These are phyloP conservation scores for Mycosphaerella sp. DNA, from an alignment of 2,329 filamentous ascomycete genomes.

Conservation along the genomic window DNA sequence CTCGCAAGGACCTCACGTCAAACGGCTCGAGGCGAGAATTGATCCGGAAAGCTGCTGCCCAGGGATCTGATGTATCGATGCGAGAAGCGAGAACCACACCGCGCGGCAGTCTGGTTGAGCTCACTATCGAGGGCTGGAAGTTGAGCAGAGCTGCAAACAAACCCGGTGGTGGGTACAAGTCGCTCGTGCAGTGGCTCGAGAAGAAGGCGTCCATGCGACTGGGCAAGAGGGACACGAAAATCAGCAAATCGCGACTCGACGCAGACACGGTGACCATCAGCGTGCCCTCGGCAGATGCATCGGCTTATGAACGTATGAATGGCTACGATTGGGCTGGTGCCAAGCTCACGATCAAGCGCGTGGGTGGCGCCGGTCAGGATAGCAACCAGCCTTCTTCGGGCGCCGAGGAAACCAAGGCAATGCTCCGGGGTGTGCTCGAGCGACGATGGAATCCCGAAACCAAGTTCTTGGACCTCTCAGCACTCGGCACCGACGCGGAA, in stretches of 20 bases:
- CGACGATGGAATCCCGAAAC: conserved; percentile 64
- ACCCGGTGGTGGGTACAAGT: conserved; percentile 33
- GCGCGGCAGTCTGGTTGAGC: conserved; percentile 26
- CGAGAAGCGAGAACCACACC: conserved; percentile 15
- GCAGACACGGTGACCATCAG: conserved; percentile 34
- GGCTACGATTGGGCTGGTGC: conserved; percentile 38
- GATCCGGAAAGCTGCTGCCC: conserved; percentile 29
- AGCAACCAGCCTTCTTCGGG: conserved; percentile 28
- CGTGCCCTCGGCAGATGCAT: conserved; percentile 34
- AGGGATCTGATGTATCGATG: conserved; percentile 28
- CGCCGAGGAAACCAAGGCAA: conserved; percentile 53
- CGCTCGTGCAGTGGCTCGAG: conserved; percentile 39
- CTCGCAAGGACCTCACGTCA: conserved; percentile 18
- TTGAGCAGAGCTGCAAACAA: conserved; percentile 35
- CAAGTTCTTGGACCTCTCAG: conserved; percentile 80
- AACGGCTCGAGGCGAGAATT: conserved; percentile 29
- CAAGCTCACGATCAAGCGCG: conserved; percentile 35
- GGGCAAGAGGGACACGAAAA: conserved; percentile 30
- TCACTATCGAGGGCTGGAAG: conserved; percentile 39
- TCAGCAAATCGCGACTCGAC: conserved; percentile 37
- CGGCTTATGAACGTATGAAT: conserved; percentile 36
- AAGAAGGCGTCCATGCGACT: conserved; percentile 35
- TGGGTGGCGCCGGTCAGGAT: conserved; percentile 19
- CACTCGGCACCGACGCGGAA: conserved; percentile 64
- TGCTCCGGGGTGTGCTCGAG: conserved; percentile 64